phyloP scores from a whole-genome alignment of 2,329 filamentous ascomycete species.

The Clonostachys chloroleuca region DNA sequence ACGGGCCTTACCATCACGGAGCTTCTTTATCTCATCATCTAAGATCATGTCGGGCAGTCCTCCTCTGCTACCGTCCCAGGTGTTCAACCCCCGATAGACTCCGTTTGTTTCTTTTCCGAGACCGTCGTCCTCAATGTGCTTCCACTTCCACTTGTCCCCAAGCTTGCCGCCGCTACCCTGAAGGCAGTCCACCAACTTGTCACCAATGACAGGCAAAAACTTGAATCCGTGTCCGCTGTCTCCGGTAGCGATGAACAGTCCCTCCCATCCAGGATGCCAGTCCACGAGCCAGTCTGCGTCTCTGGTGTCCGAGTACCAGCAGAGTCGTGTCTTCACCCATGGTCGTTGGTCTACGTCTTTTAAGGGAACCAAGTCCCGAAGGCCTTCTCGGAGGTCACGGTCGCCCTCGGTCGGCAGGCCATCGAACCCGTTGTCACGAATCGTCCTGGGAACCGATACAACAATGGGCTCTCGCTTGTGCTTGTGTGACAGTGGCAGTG shows the following conservation, averaged over 20 bases:
- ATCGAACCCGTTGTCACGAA: constrained; percentile 31
- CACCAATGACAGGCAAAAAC: constrained; percentile 62
- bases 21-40: constrained; percentile 30
- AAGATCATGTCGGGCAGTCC: constrained; percentile 40
- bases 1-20: not conserved
- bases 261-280: constrained; percentile 58
- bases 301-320: constrained; percentile 74
- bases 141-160: constrained; percentile 58
- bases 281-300: constrained; percentile 68
- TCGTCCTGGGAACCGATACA: constrained; percentile 27
- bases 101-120: constrained; percentile 24
- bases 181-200: constrained; percentile 55
- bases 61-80: constrained; percentile 49
- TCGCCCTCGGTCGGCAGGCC: constrained; percentile 57
- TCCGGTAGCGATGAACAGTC: constrained; percentile 57
- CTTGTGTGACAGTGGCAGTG: constrained; percentile 21
- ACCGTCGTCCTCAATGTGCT: constrained; percentile 40
- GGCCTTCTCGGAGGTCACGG: constrained; percentile 52
- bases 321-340: constrained; percentile 59
- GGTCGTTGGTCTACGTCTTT: constrained; percentile 50
- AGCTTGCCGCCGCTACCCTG: constrained; percentile 44
- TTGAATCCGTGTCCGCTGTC: constrained; percentile 66
- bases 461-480: constrained; percentile 19
- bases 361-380: constrained; percentile 57
- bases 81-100: constrained; percentile 32